Evolutionary conservation across 2,329 filamentous ascomycete genomes (phyloP).

Genomic region (Fusarium sp.): DNA sequence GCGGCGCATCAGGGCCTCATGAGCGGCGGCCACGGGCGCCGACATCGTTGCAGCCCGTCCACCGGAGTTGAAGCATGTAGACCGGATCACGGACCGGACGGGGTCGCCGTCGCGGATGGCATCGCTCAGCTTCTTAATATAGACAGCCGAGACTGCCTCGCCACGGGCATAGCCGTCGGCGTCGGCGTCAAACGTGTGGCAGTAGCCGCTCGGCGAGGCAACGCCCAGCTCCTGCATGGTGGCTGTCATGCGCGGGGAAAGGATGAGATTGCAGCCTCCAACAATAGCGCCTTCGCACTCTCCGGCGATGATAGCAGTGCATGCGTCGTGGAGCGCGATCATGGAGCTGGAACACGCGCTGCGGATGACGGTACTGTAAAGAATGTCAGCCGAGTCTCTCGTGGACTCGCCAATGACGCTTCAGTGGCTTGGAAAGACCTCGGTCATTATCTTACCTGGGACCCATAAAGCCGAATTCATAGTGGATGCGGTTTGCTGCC

Average conservation of each 20-base stretch:
- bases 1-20: not conserved
- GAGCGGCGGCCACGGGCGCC: not conserved
- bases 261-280: not conserved
- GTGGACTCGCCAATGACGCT: too few relatives aligned
- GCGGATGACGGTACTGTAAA: not conserved
- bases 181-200: conserved; percentile 19
- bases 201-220: conserved; percentile 8
- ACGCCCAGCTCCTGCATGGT: conserved; percentile 12
- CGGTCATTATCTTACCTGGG: not conserved
- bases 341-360: not conserved
- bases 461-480: not conserved
- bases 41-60: conserved; percentile 5
- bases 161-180: conserved; percentile 32
- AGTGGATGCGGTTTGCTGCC: not conserved
- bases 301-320: not conserved
- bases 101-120: conserved; percentile 5
- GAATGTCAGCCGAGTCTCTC: too few relatives aligned
- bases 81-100: conserved; percentile 13
- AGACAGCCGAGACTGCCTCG: conserved; percentile 19
- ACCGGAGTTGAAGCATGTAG: conserved; percentile 10
- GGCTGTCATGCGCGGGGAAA: not conserved
- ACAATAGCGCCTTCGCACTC: not conserved
- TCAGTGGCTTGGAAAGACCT: too few relatives aligned
- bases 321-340: not conserved
- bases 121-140: conserved; percentile 24